These are phyloP conservation scores for Penicillium crystallinum DNA, from an alignment of 495 filamentous ascomycete genomes.

Conservation along the genomic window DNA sequence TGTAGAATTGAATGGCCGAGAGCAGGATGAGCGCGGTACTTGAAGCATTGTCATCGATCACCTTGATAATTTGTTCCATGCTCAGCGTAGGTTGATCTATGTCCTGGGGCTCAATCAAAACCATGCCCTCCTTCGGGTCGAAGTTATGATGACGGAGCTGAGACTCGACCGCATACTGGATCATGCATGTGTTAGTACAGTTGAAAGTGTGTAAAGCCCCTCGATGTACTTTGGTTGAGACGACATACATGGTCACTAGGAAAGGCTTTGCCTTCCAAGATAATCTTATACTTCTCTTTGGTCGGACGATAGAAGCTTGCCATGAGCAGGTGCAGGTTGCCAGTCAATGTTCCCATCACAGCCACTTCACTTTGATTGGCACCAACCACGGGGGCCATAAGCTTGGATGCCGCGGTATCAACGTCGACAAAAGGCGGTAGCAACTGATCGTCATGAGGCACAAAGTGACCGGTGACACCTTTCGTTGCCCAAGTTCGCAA, in stretches of 20 bases:
- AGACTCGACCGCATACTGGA: slow-evolving; percentile 81
- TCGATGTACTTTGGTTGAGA: not conserved
- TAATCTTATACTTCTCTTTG: slow-evolving; percentile 75
- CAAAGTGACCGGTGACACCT: slow-evolving; percentile 92
- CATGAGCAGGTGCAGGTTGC: slow-evolving; percentile 88
- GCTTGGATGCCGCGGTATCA: slow-evolving; percentile 63
- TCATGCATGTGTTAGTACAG: slow-evolving; percentile 1
- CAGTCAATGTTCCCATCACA: slow-evolving; percentile 89
- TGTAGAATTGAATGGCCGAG: slow-evolving; percentile 92
- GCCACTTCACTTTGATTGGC: slow-evolving; percentile 75
- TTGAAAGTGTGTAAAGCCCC: not conserved
- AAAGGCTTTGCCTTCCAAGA: slow-evolving; percentile 90
- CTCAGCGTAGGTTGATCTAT: slow-evolving; percentile 49
- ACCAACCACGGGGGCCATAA: slow-evolving; percentile 83
- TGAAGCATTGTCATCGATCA: slow-evolving; percentile 71
- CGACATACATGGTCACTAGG: slow-evolving; percentile 77
- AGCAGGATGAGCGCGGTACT: slow-evolving; percentile 77
- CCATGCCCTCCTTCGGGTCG: slow-evolving; percentile 62
- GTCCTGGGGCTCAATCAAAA: slow-evolving; percentile 65
- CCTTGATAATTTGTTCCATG: slow-evolving; percentile 67
- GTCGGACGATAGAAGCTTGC: slow-evolving; percentile 84
- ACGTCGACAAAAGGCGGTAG: slow-evolving; percentile 78
- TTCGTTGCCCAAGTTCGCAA: slow-evolving; percentile 85
- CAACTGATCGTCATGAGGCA: slow-evolving; percentile 66
- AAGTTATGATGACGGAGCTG: slow-evolving; percentile 78